phyloP scores from a whole-genome alignment of 352 stramenopile genomes.

The Pythium sp. region DNA sequence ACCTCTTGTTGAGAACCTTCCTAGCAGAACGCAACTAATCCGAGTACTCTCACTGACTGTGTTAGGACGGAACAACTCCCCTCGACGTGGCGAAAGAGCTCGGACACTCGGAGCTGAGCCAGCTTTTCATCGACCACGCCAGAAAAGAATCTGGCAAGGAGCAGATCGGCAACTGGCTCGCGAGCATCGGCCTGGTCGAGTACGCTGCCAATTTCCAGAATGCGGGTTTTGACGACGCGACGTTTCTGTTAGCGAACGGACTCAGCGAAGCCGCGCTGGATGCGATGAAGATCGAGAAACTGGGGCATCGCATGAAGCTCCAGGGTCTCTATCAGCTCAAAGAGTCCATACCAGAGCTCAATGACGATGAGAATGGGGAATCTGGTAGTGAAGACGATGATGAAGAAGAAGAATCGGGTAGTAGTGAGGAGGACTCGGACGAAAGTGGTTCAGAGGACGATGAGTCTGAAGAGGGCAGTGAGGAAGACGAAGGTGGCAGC shows the following conservation, averaged over 20 bases:
- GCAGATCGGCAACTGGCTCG: slow-evolving; percentile 61
- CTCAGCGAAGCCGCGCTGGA: slow-evolving; percentile 53
- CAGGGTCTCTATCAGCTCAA: slow-evolving; percentile 58
- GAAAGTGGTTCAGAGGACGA: slow-evolving; percentile 16
- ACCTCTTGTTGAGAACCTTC: background rate
- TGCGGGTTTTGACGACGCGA: slow-evolving; percentile 65
- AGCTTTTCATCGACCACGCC: slow-evolving; percentile 37
- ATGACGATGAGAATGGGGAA: slow-evolving; percentile 24
- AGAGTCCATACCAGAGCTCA: slow-evolving; percentile 36
- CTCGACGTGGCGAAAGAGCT: slow-evolving; percentile 51
- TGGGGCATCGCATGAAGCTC: slow-evolving; percentile 70
- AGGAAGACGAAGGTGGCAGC: background rate
- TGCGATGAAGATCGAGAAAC: slow-evolving; percentile 60
- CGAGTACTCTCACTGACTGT: background rate
- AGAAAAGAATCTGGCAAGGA: slow-evolving; percentile 27
- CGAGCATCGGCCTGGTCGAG: slow-evolving; percentile 66
- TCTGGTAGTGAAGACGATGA: background rate
- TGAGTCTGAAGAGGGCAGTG: slow-evolving; percentile 12
- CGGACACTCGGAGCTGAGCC: slow-evolving; percentile 26
- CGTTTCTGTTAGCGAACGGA: slow-evolving; percentile 48
- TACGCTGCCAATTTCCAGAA: slow-evolving; percentile 45
- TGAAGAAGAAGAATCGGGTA: slow-evolving; percentile 18
- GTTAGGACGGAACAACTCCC: slow-evolving; percentile 50
- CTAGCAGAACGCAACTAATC: slow-evolving; percentile 1
- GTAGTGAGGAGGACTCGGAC: slow-evolving; percentile 13